Conservation (phyloP, 2,329 filamentous ascomycete genomes). For the Fusarium fracticaudum region DNA sequence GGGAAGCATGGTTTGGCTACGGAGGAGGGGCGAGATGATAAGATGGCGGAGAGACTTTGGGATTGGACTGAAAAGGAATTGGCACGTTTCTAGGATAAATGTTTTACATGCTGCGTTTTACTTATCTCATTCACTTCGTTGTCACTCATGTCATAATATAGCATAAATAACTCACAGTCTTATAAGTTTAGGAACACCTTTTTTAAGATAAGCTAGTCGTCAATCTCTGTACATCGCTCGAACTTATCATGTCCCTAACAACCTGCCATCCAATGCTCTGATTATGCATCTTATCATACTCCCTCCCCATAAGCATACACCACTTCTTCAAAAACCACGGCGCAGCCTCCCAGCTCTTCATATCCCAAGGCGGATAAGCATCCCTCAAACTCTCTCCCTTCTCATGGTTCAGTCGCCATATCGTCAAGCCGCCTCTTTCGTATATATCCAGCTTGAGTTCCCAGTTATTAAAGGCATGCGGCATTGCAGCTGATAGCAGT, state of each 20-base stretch:
- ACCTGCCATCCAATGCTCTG: constrained; percentile 39
- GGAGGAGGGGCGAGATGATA: not conserved
- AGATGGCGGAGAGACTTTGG: not conserved
- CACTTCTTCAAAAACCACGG: constrained; percentile 44
- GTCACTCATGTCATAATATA: not conserved
- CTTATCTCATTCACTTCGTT: rapidly evolving
- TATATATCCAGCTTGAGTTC: constrained; percentile 44
- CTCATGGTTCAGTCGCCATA: constrained; percentile 19
- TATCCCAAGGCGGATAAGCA: constrained; percentile 41
- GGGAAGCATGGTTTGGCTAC: not conserved
- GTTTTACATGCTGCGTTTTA: rapidly evolving
- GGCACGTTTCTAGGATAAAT: no score
- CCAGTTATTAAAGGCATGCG: constrained; percentile 29
- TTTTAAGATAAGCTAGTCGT: rapidly evolving
- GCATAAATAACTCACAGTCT: not conserved
- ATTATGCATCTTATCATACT: constrained; percentile 28
- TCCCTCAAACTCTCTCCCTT: not conserved
- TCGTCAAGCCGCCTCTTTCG: constrained; percentile 25
- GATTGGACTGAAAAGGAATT: not conserved
- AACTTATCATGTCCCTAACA: constrained; percentile 24
- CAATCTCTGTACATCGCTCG: not conserved
- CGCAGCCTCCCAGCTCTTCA: constrained; percentile 42
- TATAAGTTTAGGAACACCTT: no score
- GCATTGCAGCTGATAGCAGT: constrained; percentile 37
- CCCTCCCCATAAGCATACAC: constrained; percentile 32